These are phyloP conservation scores for Ceratocystis ficicola DNA, from an alignment of 2,329 filamentous ascomycete species.

Conservation along the genomic window DNA sequence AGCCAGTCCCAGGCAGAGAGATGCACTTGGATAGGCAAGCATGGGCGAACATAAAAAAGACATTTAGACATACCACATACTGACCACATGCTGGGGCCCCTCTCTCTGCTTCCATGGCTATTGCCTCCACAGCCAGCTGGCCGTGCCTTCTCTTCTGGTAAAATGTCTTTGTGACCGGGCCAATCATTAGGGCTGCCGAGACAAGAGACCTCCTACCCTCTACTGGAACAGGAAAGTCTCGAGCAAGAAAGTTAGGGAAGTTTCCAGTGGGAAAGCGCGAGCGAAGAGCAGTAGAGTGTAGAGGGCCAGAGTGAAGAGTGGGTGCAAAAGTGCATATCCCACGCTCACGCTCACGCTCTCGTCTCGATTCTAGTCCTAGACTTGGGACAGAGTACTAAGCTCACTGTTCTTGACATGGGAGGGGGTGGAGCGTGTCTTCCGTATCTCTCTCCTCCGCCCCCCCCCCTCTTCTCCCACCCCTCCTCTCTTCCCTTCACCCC, in stretches of 20 bases:
- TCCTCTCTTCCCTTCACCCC: background rate
- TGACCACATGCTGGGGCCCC: too few relatives aligned
- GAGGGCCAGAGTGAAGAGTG: background rate
- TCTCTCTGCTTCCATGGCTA: background rate
- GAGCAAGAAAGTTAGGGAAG: background rate
- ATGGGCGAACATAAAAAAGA: too few relatives aligned
- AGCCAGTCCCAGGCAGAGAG: too few relatives aligned
- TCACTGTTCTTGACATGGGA: background rate
- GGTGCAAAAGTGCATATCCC: background rate
- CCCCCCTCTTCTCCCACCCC: too few relatives aligned
- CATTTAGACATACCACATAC: too few relatives aligned
- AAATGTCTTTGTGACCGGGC: background rate
- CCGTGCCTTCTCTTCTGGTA: background rate
- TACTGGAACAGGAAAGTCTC: background rate
- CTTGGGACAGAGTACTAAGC: background rate
- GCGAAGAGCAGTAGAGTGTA: background rate
- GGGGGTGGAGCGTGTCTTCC: background rate
- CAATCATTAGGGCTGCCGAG: constrained; percentile 10
- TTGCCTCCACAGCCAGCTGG: background rate
- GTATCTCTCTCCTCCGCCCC: background rate
- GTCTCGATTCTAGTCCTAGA: background rate
- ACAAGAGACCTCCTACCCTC: background rate
- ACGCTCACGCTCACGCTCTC: background rate
- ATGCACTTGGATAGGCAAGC: too few relatives aligned
- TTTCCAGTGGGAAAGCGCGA: background rate